phyloP scores from a whole-genome alignment of 148 eudicot species.

The Limonium bicolor region DNA sequence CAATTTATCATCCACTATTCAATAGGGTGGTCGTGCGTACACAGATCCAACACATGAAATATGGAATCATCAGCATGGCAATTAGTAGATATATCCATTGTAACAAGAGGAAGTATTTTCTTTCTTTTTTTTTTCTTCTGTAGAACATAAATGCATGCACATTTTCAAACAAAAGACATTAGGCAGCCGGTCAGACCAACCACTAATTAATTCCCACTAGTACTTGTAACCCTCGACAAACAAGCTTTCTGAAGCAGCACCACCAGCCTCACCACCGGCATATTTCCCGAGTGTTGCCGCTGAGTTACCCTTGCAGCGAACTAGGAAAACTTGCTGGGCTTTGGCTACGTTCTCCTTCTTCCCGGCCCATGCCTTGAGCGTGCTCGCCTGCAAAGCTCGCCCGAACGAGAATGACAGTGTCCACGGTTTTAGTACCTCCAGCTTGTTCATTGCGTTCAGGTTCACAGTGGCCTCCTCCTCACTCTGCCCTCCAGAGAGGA shows the following conservation, averaged over 20 bases:
- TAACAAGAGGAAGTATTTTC: too few species aligned
- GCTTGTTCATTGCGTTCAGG: slow-evolving; percentile 76
- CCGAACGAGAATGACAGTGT: slow-evolving; percentile 81
- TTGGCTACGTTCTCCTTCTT: slow-evolving; percentile 60
- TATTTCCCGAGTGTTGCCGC: slow-evolving; percentile 75
- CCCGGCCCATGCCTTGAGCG: slow-evolving; percentile 79
- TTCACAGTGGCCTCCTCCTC: slow-evolving; percentile 78
- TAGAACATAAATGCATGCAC: too few species aligned
- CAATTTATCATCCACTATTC: too few species aligned
- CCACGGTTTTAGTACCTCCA: slow-evolving; percentile 69
- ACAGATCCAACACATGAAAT: too few species aligned
- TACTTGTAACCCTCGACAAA: slow-evolving; percentile 76
- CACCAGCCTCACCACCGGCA: slow-evolving; percentile 28
- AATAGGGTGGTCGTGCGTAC: too few species aligned
- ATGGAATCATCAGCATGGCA: too few species aligned
- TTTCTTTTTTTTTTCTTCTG: too few species aligned
- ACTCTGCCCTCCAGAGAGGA: slow-evolving; percentile 84
- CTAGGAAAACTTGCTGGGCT: slow-evolving; percentile 58
- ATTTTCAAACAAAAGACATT: too few species aligned
- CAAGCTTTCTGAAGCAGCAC: slow-evolving; percentile 61
- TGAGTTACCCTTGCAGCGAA: slow-evolving; percentile 72
- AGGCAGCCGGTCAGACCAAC: too few species aligned
- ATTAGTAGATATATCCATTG: too few species aligned
- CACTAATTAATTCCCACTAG: too few species aligned
- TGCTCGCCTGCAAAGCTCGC: slow-evolving; percentile 76